Percentiles rank a stretch among this genome's conserved stretches.
phyloP scores from a whole-genome alignment of 371 early-diverging fungal species.

The Zopfochytrium polystomum region DNA sequence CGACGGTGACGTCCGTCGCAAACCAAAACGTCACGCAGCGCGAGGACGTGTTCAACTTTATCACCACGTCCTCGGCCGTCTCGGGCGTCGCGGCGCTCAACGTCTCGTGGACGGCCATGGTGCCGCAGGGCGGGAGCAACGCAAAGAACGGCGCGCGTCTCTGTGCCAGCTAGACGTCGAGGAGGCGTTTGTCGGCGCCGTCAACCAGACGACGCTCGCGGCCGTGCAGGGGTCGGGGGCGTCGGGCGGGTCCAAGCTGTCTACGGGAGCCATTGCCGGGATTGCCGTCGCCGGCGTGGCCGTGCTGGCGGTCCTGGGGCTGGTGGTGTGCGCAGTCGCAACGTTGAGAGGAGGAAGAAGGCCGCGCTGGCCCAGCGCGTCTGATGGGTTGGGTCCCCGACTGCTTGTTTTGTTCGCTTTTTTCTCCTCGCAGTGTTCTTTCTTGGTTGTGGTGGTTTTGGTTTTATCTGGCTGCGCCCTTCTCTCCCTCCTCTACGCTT shows the following conservation, averaged over 20 bases:
- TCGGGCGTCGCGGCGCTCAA: not conserved
- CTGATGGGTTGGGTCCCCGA: not conserved
- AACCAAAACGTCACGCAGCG: not conserved
- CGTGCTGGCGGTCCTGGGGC: not conserved
- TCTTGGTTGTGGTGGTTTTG: not conserved
- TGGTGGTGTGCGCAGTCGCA: not conserved
- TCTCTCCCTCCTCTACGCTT: too few relatives aligned
- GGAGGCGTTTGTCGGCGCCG: not conserved
- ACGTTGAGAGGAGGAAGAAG: slow-evolving; percentile 1
- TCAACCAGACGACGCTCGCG: not conserved
- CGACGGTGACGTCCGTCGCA: not conserved
- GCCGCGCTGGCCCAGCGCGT: not conserved
- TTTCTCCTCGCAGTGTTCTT: not conserved
- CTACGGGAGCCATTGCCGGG: not conserved
- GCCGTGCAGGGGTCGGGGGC: not conserved
- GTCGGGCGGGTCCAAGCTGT: not conserved
- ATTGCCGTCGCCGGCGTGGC: not conserved
- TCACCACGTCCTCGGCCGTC: not conserved
- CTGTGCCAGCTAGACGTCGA: not conserved
- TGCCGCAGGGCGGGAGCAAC: not conserved
- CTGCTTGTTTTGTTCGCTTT: not conserved
- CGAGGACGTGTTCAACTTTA: not conserved
- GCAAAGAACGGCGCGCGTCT: not conserved
- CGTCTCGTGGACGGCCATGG: not conserved
- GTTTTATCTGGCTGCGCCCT: not conserved